Base-by-base conservation (phyloP, 768 basidiomycete genomes). In the Piloderma croceum region DNA sequence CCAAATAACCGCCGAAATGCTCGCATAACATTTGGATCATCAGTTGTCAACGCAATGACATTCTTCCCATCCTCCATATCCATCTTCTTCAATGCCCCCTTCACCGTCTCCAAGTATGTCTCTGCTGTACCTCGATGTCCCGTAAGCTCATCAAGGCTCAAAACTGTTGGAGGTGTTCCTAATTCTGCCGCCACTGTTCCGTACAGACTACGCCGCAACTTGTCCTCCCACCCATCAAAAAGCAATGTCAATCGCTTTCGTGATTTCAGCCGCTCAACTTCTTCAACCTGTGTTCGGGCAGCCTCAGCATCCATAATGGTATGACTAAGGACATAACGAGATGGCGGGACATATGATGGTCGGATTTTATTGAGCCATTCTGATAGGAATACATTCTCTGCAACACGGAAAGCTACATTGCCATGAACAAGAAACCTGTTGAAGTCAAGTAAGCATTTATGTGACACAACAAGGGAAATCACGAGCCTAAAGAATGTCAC, bases 11-110 rank as follows among this genome's bases (percentile, higher is more conserved):
- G n/a, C 7, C 47, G 32, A 25, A 58, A 60, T 7, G 54, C 25
- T 31, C 53, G 48, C 63, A 64, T 64, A 0, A 51, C 48, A 1
- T 54, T 57, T 13, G 62, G 61, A 45, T 63, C 63, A 37, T 65
- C 58, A 0, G 58, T 65, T 9, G 49, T 55, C 1, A 49, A 10
- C 1, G 57, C 54, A 41, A 61, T 50, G 24, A 63, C 27, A 27
- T 47, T 51, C 10, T 27, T 23, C 1, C 34, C 47, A 41, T 57
- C 46, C 1, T 39, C 40, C 9, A 51, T 20, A 5, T 41, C 53
- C 52, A 55, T 61, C 10, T 31, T 46, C 15, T 43, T 4, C 13
- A 58, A 31, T 4, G 51, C 55, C 3, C 51, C 40, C 10, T 48
- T 13, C 1, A 50, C 35, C 3, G 49, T 34, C 2, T 53, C 51